Evolutionary conservation across 192 early-diverging fungal species (phyloP).

Genomic region (Coemansia erecta): DNA sequence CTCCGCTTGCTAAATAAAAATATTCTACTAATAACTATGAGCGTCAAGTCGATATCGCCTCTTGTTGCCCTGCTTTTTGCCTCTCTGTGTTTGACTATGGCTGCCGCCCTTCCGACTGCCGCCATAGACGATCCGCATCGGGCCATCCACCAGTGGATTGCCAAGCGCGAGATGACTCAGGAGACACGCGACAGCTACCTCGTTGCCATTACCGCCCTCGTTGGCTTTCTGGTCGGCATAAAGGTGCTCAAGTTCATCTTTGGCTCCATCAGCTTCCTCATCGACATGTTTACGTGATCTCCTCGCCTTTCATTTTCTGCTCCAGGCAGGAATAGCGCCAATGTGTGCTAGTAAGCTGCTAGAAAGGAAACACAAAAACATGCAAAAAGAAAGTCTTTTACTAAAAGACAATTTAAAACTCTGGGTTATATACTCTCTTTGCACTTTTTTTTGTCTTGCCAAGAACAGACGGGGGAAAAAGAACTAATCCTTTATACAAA

Average conservation of each 20-base stretch:
- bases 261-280: slow-evolving; percentile 1
- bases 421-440: too few species aligned
- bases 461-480: too few species aligned
- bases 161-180: slow-evolving; percentile 5
- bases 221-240: slow-evolving; percentile 7
- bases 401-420: too few species aligned
- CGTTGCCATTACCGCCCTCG: slow-evolving; percentile 4
- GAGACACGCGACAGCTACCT: slow-evolving; percentile 5
- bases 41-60: too few species aligned
- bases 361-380: too few species aligned
- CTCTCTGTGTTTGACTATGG: background rate
- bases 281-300: slow-evolving; percentile 4
- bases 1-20: background rate
- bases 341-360: too few species aligned
- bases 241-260: slow-evolving; percentile 10
- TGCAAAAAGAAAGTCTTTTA: too few species aligned
- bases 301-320: background rate
- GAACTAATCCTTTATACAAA: too few species aligned
- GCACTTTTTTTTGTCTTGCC: too few species aligned
- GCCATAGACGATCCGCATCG: background rate
- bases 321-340: too few species aligned
- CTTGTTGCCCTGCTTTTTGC: background rate
- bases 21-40: background rate
- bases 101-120: background rate
- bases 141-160: background rate